phyloP scores from a whole-genome alignment of 2,329 filamentous ascomycete species.

The Penicillium sclerotiorum region DNA sequence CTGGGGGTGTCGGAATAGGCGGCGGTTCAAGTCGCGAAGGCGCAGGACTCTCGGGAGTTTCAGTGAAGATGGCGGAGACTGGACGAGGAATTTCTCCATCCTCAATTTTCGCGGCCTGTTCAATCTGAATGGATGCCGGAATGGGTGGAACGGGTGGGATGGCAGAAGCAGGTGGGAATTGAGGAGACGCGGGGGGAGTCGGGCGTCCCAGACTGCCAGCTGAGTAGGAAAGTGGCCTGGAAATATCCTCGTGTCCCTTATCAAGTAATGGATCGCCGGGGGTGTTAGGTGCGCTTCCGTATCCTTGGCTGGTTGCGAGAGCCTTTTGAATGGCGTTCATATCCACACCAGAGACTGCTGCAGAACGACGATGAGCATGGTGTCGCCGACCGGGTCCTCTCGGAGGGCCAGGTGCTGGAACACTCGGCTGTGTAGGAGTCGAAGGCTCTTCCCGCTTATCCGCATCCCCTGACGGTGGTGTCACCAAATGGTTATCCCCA shows the following conservation, averaged over 20 bases:
- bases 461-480: conserved; percentile 64
- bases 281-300: conserved; percentile 62
- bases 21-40: conserved; percentile 72
- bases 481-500: conserved; percentile 60
- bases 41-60: conserved; percentile 74
- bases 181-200: conserved; percentile 39
- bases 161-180: conserved; percentile 17
- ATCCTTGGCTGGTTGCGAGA: conserved; percentile 44
- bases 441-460: conserved; percentile 29
- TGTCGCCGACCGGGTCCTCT: conserved; percentile 61
- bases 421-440: conserved; percentile 24
- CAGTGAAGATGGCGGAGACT: conserved; percentile 79
- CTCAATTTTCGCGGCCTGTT: conserved; percentile 15
- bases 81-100: conserved; percentile 69
- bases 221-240: conserved; percentile 39
- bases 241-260: conserved; percentile 30
- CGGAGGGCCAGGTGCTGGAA: conserved; percentile 44
- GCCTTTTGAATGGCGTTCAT: conserved; percentile 59
- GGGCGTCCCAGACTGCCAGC: conserved; percentile 31
- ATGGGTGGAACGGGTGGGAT: conserved; percentile 17
- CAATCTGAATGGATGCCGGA: conserved; percentile 18
- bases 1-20: conserved; percentile 16
- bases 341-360: conserved; percentile 81
- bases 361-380: conserved; percentile 79
- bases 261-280: conserved; percentile 46